Base-by-base conservation (phyloP, 345 rosid genomes). In the Kernera saxatilis region DNA sequence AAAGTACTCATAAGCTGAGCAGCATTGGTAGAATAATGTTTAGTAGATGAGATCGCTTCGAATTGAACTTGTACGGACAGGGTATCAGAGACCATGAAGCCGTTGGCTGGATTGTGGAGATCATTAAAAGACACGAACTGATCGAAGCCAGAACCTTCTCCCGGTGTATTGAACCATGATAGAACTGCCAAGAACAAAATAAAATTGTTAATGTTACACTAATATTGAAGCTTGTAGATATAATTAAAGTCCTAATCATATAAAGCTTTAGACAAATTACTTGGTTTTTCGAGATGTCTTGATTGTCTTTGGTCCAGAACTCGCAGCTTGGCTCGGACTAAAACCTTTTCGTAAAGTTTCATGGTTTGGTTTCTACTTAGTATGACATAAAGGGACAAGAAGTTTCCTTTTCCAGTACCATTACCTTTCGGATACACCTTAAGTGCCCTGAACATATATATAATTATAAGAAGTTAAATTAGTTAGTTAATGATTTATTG, bases 351-450 rank as follows among this genome's bases (percentile, higher is more conserved):
- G 14, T 30, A 41, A 21, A 55, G 54, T 45, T 69, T 69, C 12
- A 69, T 1, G 43, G 5, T 17, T 39, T 51, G 37, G 1, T 39
- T 52, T 26, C 5, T 39, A 52, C 18, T 40, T 37, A 67, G 39
- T 10, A 15, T 52, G 18, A 67, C 19, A 67, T 53, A 68, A 27
- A 54, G 64, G 3, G 72, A 54, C 23, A 54, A 40, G 4, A 43
- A 68, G 15, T 54, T 68, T 40, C 72, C 72, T 55, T 54, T 44
- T 68, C 64, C 53, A 0, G 15, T 5, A n/a, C 64, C 64, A 54
- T 27, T 41, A 40, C 63, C 72, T 2, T 54, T 53, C 54, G 72
- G 72, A 68, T 68, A 68, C 53, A 68, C 29, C 29, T 68, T 55
- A 7, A 53, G 6, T 25, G 5, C 63, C 63, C 72, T 67, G 30